These are phyloP conservation scores for Cupressus sempervirens DNA, from an alignment of 75 land plant species.

Conservation along the genomic window DNA sequence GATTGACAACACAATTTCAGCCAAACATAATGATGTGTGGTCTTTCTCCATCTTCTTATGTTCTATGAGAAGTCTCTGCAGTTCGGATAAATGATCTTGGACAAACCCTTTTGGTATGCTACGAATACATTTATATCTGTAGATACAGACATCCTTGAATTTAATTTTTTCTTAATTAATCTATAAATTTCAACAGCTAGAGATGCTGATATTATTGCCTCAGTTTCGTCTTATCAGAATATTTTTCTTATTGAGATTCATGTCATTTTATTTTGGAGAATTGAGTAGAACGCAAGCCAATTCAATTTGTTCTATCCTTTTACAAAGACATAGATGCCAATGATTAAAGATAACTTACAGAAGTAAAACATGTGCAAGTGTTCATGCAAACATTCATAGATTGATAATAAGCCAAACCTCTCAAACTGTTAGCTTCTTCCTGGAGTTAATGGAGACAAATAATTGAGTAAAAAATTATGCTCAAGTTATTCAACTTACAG, in stretches of 20 bases:
- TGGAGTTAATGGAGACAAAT: background rate
- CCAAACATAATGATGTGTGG: conserved; percentile 81
- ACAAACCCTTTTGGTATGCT: conserved; percentile 84
- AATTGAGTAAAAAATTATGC: background rate
- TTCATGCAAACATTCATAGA: background rate
- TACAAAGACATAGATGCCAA: background rate
- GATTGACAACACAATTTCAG: conserved; percentile 45
- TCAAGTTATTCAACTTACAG: background rate
- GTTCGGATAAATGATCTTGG: conserved; percentile 91
- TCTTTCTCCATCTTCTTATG: conserved; percentile 81
- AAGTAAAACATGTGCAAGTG: background rate
- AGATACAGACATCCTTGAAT: background rate
- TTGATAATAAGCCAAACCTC: background rate
- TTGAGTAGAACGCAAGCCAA: background rate
- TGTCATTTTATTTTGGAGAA: background rate
- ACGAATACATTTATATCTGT: background rate
- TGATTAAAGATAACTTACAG: background rate
- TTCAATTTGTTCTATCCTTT: background rate
- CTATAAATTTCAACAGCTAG: background rate
- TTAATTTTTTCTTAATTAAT: background rate
- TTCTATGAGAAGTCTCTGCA: conserved; percentile 66
- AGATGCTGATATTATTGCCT: background rate
- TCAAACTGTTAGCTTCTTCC: background rate
- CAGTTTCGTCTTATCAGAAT: background rate
- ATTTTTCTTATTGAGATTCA: background rate